Conservation (phyloP, 345 rosid genomes). For the Boechera divaricarpa region DNA sequence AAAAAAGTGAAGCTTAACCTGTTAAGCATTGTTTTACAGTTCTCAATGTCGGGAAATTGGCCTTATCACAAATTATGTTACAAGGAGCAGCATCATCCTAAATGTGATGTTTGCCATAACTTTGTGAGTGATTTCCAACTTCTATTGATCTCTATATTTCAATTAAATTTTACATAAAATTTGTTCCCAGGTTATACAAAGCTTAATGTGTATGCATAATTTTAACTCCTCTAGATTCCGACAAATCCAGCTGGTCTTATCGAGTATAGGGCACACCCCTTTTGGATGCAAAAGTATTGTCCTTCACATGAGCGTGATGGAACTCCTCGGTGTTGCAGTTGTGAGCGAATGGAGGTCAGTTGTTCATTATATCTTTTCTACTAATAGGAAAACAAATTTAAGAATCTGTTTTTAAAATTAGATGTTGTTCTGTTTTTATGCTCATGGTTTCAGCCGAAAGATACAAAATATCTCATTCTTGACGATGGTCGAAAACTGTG, state of each 20-base stretch:
- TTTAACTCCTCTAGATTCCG: constrained; percentile 59
- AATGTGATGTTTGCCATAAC: constrained; percentile 86
- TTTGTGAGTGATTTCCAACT: constrained; percentile 64
- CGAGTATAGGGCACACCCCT: constrained; percentile 80
- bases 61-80: constrained; percentile 90
- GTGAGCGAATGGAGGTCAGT: constrained; percentile 89
- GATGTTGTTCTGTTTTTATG: constrained; percentile 28
- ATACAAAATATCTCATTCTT: constrained; percentile 64
- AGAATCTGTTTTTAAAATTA: not conserved
- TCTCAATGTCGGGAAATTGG: constrained; percentile 66
- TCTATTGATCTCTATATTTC: not conserved
- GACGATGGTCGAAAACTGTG: constrained; percentile 82
- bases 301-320: constrained; percentile 90
- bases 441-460: constrained; percentile 59
- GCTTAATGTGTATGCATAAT: not conserved
- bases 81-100: constrained; percentile 83
- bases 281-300: constrained; percentile 90
- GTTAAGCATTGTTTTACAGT: constrained; percentile 49
- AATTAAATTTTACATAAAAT: not conserved
- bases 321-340: constrained; percentile 80
- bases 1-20: constrained; percentile 32
- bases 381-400: not conserved
- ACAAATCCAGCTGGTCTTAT: constrained; percentile 69
- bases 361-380: not conserved
- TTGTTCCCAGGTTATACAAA: constrained; percentile 7